Conservation (phyloP, 2,329 filamentous ascomycete genomes). For the Fusarium sp. region DNA sequence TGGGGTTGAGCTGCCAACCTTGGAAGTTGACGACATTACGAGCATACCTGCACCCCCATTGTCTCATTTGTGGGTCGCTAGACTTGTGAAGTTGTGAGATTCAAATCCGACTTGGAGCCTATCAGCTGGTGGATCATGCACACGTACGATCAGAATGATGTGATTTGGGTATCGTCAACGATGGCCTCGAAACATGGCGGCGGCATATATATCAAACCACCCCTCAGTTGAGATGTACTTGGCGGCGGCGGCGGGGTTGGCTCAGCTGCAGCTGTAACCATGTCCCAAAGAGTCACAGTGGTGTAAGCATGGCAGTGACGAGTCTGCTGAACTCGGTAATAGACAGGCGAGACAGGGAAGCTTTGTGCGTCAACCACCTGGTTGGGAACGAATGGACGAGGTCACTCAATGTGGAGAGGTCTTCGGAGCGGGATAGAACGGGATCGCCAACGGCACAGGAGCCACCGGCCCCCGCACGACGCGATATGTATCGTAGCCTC, state of each 20-base stretch:
- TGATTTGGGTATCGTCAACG: slow-evolving; percentile 39
- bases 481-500: slow-evolving; percentile 35
- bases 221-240: slow-evolving; percentile 33
- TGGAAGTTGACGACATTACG: slow-evolving; percentile 29
- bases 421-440: slow-evolving; percentile 42
- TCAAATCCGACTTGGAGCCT: slow-evolving; percentile 27
- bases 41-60: slow-evolving; percentile 27
- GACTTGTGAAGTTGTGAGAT: slow-evolving; percentile 18
- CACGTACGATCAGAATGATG: slow-evolving; percentile 39
- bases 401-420: slow-evolving; percentile 30
- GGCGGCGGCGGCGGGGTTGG: slow-evolving; percentile 29
- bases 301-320: slow-evolving; percentile 32
- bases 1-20: slow-evolving; percentile 25
- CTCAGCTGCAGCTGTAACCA: slow-evolving; percentile 14
- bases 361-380: slow-evolving; percentile 37
- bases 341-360: slow-evolving; percentile 30
- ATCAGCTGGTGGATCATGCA: slow-evolving; percentile 36
- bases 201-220: slow-evolving; percentile 34
- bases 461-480: slow-evolving; percentile 39
- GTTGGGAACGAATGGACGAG: slow-evolving; percentile 39
- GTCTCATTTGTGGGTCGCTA: slow-evolving; percentile 27
- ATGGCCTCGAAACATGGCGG: slow-evolving; percentile 40
- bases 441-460: slow-evolving; percentile 36
- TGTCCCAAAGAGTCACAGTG: slow-evolving; percentile 32
- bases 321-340: slow-evolving; percentile 33